Evolutionary conservation across 306 rosid species (phyloP).

Genomic region (Cucumis hystrix): DNA sequence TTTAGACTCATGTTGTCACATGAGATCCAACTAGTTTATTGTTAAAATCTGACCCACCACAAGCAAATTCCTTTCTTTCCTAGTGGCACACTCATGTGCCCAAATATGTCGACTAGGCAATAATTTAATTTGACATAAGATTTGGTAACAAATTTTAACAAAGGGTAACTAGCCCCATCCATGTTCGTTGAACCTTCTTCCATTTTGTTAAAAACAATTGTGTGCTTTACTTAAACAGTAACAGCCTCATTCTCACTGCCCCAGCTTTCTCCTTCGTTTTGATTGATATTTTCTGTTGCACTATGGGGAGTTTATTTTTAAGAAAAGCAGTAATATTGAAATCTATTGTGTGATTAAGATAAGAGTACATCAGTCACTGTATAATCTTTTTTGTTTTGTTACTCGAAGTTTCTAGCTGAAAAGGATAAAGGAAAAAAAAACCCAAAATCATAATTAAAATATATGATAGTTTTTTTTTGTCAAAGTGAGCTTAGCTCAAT

Average conservation of each 20-base stretch:
- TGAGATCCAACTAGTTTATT: background rate
- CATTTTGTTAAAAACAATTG: background rate
- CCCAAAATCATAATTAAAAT: background rate
- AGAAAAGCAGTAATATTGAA: background rate
- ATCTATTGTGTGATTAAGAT: background rate
- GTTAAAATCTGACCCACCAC: background rate
- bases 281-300: background rate
- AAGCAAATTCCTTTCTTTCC: background rate
- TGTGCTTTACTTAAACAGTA: background rate
- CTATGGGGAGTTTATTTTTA: background rate
- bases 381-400: background rate
- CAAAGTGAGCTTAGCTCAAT: no score
- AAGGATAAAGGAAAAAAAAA: background rate
- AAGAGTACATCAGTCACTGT: background rate
- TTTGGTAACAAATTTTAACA: background rate
- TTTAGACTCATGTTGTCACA: background rate
- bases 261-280: background rate
- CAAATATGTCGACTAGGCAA: background rate
- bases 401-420: background rate
- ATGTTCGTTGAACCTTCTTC: background rate
- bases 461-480: background rate
- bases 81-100: background rate
- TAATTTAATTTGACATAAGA: background rate
- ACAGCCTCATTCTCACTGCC: background rate
- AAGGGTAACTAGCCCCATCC: background rate